Percentiles rank a stretch among this genome's conserved stretches.
These are phyloP conservation scores for Plectosphaerella sp. DNA, from an alignment of 2,329 filamentous ascomycete species.

Conservation along the genomic window DNA sequence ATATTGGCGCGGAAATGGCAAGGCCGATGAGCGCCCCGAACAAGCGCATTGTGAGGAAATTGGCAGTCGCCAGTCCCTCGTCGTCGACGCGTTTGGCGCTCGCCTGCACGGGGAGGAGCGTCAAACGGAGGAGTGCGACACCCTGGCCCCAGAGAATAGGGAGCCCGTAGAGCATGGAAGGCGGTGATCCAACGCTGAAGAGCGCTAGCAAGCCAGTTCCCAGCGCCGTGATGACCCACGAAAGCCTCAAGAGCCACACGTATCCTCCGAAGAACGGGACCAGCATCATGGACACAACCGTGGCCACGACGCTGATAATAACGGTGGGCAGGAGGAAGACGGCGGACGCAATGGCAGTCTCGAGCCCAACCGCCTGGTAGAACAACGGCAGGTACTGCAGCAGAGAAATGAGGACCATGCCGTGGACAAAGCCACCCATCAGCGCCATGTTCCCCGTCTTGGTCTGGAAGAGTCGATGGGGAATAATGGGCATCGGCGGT, in stretches of 20 bases:
- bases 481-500: constrained; percentile 22
- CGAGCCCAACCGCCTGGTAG: constrained; percentile 25
- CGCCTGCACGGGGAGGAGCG: constrained; percentile 25
- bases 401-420: constrained; percentile 21
- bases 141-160: constrained; percentile 22
- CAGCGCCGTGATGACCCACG: constrained; percentile 15
- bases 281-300: constrained; percentile 11
- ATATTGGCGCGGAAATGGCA: constrained; percentile 25
- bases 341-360: constrained; percentile 20
- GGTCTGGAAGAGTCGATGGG: constrained; percentile 22
- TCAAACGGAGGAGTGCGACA: constrained; percentile 12
- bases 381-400: constrained; percentile 26
- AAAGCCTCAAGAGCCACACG: constrained; percentile 13
- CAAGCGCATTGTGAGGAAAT: constrained; percentile 26
- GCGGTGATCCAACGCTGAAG: constrained; percentile 2
- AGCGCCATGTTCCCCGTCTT: constrained; percentile 17
- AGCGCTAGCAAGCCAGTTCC: constrained; percentile 16
- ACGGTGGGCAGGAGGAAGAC: constrained; percentile 18
- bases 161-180: constrained; percentile 12
- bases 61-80: constrained; percentile 25
- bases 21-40: constrained; percentile 31
- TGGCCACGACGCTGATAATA: constrained; percentile 10
- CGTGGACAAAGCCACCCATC: constrained; percentile 22
- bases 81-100: constrained; percentile 26
- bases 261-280: constrained; percentile 8